Evolutionary conservation across 2,329 filamentous ascomycete genomes (phyloP), one percentile per base, ranked within the genome.

Genomic region (Arthrinium phaeospermum): DNA sequence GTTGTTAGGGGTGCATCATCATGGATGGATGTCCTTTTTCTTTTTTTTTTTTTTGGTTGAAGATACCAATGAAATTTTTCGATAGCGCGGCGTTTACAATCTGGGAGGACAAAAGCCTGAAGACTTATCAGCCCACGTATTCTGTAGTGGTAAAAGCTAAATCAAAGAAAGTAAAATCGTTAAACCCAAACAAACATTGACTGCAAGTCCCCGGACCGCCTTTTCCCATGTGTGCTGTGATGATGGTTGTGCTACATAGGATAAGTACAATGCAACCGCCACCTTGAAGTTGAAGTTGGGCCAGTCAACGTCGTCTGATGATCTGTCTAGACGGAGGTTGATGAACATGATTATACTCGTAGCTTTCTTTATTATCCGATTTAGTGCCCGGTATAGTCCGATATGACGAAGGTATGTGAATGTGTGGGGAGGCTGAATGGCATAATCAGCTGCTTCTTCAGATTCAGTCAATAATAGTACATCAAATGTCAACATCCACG

Each of bases 141-240:
- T 70, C 51, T 61, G 37, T 70, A 70, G 69, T 70, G 30, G 69
- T 70, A 68, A 71, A 49, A 71, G 67, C 46, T 69, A 68, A 71
- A 71, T 45, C 27, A 68, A 71, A 69, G 49, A 34, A 68, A 71
- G 67, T 71, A 69, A 71, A 71, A 71, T 57, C 45, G 27, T 69
- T 46, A 68, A 69, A 71, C 30, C 67, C 22, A 68, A 64, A 57
- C 51, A 47, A 47, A 37, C 16, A 61, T 34, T 64, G 57, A 61
- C 57, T 64, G 57, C 57, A 64, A 22, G 19, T 41, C 57, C 19
- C 57, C 57, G 57, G 57, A 53, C 41, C 47, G 22, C 51, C 30
- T 71, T 71, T 34, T 71, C 12, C 68, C 68, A 30, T 46, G 67
- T 19, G 24, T 64, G 57, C 19, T 64, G 53, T 61, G 57, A 61